Evolutionary conservation across 2,329 filamentous ascomycete species (phyloP), one percentile per base, ranked within the genome.

Genomic region (Penicillium sp.): DNA sequence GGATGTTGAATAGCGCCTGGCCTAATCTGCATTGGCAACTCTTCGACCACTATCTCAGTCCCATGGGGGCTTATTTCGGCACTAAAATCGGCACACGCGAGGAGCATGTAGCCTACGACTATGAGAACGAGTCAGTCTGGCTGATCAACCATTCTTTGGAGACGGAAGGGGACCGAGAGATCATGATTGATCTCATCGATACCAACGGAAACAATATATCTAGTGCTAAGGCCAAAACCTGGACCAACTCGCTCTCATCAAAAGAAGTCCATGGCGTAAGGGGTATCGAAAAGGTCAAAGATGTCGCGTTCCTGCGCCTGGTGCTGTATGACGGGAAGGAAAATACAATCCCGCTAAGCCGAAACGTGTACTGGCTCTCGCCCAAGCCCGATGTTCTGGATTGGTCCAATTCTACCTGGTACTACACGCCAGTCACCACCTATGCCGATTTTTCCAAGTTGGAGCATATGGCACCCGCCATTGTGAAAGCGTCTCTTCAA

Each of bases 1-100:
- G 84, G 84, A 86, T 87, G 84, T 66, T 86, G 48, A 85, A 85
- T 58, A 79, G 79, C 42, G 84, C 84, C 0, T 87, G 84, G 83
- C 84, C 85, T 0, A 81, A 77, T 49, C 69, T 87, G 26, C 84
- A 86, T 62, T 87, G 85, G 84, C 82, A 83, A 48, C 68, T 85
- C 6, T 85, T 85, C 62, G 84, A 86, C 59, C 83, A 83, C 64
- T 86, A 86, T 56, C 67, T 85, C 38, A 79, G 78, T 21, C 79
- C 83, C 0, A 79, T 76, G 0, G 84, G 82, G 0, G 76, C 80
- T 0, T 86, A 83, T 56, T 86, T 80, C 52, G 84, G 85, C 3
- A 76, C 78, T 15, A 85, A 86, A 64, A 66, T 76, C 0, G 82
- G 74, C 0, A 66, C 68, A 0, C 70, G 80, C 0, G 16, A 67